phyloP scores from a whole-genome alignment of 768 basidiomycete genomes.

The Rhizopogon salebrosus region DNA sequence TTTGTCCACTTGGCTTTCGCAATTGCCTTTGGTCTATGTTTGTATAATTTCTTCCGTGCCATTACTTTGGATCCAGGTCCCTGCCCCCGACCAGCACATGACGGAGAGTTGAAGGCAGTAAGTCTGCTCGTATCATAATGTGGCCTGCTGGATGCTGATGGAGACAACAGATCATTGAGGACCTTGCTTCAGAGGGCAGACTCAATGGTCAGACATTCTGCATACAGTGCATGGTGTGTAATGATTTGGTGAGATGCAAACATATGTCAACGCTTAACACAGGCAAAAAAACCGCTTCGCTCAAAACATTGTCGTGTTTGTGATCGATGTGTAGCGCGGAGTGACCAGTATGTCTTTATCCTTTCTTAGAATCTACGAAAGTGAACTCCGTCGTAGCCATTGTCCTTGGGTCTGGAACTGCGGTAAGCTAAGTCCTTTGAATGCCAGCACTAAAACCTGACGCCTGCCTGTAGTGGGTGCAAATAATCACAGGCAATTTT shows the following conservation, averaged over 20 bases:
- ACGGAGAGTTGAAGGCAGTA: slow-evolving; percentile 85
- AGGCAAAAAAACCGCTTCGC: slow-evolving; percentile 86
- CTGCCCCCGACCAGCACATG: slow-evolving; percentile 75
- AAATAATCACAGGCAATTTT: slow-evolving; percentile 93
- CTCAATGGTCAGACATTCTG: slow-evolving; percentile 97
- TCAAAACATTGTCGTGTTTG: slow-evolving; percentile 95
- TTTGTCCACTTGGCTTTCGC: slow-evolving; percentile 76
- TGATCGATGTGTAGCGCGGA: slow-evolving; percentile 82
- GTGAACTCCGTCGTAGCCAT: slow-evolving; percentile 50
- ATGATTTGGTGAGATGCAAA: not conserved
- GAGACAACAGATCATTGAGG: slow-evolving; percentile 73
- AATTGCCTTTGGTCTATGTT: slow-evolving; percentile 62
- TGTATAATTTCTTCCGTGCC: slow-evolving; percentile 88
- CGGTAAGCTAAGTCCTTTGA: slow-evolving; percentile 41
- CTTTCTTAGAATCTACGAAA: not conserved
- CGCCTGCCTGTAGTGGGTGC: slow-evolving; percentile 58
- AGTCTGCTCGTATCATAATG: slow-evolving; percentile 19
- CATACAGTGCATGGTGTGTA: slow-evolving; percentile 83
- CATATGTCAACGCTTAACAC: not conserved
- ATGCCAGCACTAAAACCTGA: not conserved
- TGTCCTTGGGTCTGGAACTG: slow-evolving; percentile 99
- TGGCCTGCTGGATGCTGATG: not conserved
- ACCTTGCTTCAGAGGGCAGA: slow-evolving; percentile 79
- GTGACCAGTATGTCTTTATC: slow-evolving; percentile 74
- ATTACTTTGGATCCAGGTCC: slow-evolving; percentile 86